Conservation (phyloP, 2,329 filamentous ascomycete species). For the Trichoderma atroviride region DNA sequence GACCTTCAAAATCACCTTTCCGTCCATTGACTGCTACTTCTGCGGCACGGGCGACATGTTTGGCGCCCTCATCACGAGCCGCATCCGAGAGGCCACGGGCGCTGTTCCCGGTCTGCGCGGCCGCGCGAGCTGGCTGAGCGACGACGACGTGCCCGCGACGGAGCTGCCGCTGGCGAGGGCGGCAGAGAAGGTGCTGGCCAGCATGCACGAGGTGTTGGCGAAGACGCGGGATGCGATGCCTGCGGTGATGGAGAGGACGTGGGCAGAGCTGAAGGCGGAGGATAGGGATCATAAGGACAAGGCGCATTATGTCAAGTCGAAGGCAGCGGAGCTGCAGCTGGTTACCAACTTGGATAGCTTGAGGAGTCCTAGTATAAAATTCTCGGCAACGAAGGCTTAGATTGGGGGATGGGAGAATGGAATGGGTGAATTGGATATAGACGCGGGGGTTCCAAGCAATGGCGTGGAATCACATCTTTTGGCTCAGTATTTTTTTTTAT, state of each 20-base stretch:
- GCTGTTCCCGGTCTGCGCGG: conserved; percentile 50
- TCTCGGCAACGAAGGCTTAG: conserved; percentile 59
- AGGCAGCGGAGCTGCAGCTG: conserved; percentile 85
- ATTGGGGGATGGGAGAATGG: neutral
- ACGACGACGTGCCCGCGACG: conserved; percentile 67
- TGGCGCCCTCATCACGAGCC: conserved; percentile 83
- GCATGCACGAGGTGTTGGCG: conserved; percentile 84
- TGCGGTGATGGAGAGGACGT: conserved; percentile 49
- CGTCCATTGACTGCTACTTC: conserved; percentile 89
- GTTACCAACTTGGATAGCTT: conserved; percentile 74
- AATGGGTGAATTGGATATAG: neutral
- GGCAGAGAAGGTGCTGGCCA: conserved; percentile 83
- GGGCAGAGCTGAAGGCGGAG: conserved; percentile 47
- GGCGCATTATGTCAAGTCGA: conserved; percentile 69
- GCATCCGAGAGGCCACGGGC: conserved; percentile 79
- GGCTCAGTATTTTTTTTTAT: neutral
- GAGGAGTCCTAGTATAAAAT: conserved; percentile 64
- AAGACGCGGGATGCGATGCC: conserved; percentile 68
- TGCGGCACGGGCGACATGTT: conserved; percentile 99
- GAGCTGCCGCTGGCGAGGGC: conserved; percentile 83
- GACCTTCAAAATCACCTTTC: conserved; percentile 87
- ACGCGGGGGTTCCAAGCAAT: neutral
- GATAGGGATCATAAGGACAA: conserved; percentile 56
- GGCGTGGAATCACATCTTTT: conserved; percentile 11
- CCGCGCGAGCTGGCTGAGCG: conserved; percentile 72